These are phyloP conservation scores for Xanthoconium stramineum DNA, from an alignment of 768 basidiomycete genomes.

Conservation along the genomic window DNA sequence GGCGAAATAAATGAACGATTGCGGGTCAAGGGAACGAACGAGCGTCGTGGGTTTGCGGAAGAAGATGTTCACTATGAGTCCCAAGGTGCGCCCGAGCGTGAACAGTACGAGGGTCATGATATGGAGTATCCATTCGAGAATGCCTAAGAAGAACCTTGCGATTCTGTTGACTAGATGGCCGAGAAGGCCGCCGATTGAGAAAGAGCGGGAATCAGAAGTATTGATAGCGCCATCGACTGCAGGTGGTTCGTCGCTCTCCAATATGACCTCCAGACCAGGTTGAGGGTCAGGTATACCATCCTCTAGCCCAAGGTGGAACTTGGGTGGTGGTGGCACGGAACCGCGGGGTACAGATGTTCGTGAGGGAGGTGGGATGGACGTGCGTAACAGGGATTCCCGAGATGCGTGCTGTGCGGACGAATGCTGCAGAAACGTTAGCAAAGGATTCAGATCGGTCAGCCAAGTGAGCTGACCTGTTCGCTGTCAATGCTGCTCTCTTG, in stretches of 20 bases:
- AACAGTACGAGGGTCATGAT: slow-evolving; percentile 37
- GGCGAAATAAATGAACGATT: slow-evolving; percentile 32
- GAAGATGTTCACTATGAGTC: slow-evolving; percentile 45
- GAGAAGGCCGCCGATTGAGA: slow-evolving; percentile 47
- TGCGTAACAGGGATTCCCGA: slow-evolving; percentile 31
- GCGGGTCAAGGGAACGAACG: slow-evolving; percentile 32
- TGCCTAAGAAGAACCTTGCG: slow-evolving; percentile 28
- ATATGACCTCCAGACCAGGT: slow-evolving; percentile 58
- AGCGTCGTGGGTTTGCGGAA: slow-evolving; percentile 47
- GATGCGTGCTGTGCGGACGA: slow-evolving; percentile 32
- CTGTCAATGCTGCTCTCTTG: slow-evolving; percentile 36
- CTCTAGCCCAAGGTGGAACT: slow-evolving; percentile 9
- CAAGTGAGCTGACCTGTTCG: slow-evolving; percentile 39
- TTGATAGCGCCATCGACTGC: slow-evolving; percentile 26
- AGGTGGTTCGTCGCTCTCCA: slow-evolving; percentile 58
- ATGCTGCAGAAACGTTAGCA: slow-evolving; percentile 16
- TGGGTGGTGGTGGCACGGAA: slow-evolving; percentile 42
- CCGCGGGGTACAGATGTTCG: slow-evolving; percentile 36
- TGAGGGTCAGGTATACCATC: slow-evolving; percentile 40
- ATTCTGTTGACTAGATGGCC: slow-evolving; percentile 41
- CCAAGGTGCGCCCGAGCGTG: slow-evolving; percentile 46
- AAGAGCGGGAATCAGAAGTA: slow-evolving; percentile 25
- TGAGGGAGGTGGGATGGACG: slow-evolving; percentile 37
- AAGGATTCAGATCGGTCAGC: slow-evolving; percentile 15
- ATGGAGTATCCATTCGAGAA: slow-evolving; percentile 25